Evolutionary conservation across 306 rosid genomes (phyloP), one percentile per base, ranked within the genome.

Genomic region (Dalbergia cultrata): DNA sequence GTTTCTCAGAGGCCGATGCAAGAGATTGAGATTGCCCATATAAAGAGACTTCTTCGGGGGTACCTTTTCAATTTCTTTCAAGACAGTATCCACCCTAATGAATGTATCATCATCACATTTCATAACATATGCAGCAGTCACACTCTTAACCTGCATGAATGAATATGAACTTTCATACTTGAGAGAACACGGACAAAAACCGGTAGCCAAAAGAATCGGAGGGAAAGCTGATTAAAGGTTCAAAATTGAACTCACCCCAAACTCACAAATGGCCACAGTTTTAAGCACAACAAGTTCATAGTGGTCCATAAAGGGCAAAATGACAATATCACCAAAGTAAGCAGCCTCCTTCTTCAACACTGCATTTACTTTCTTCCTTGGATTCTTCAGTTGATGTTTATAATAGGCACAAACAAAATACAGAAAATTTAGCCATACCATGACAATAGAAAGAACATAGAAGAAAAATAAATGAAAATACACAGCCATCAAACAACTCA

Each of bases 11-110:
- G 98, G 98, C 21, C 98, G 96, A 78, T 94, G 98, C 91, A 88
- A 83, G 80, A 94, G 98, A 88, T 94, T 94, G 86, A 92, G 98
- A 85, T 94, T 94, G 18, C 98, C 98, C 97, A 94, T 92, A 86
- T 94, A 94, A 54, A 94, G 94, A 43, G 98, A 83, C 85, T 73
- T 92, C 73, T 80, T 68, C 0, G 66, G 76, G 53, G 93, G 83
- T 60, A 84, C 83, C 22, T 90, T 85, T 39, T 78, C 90, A 43
- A 94, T 89, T 86, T 94, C 96, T 80, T 87, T 87, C 68, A 94
- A 66, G 63, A 92, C 94, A 33, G 92, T 92, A 67, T 88, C 97
- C 77, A 92, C 88, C 82, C 97, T 89, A 72, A 87, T 82, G 72
- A 92, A 92, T 13, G 98, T 92, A 81, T 94, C 98, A 50, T 94